Conservation (phyloP, 1,284 basidiomycete species). For the Boletus hoseneyae region DNA sequence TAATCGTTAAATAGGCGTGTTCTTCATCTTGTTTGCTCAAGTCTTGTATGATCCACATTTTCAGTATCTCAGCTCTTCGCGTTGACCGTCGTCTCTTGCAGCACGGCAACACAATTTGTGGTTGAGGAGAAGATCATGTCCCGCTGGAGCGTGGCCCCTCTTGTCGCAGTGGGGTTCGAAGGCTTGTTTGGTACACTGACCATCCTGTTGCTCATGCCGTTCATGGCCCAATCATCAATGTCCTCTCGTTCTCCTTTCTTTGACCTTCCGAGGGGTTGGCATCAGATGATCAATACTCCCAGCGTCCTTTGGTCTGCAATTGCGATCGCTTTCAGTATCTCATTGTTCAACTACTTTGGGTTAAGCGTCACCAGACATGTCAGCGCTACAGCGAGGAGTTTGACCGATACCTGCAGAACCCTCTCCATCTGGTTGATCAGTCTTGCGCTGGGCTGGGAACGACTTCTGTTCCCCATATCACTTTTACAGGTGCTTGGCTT, state of each 20-base stretch:
- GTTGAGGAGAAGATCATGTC: slow-evolving; percentile 88
- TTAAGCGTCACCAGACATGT: slow-evolving; percentile 89
- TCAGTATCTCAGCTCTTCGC: slow-evolving; percentile 11
- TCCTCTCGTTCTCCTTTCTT: slow-evolving; percentile 74
- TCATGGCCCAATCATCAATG: slow-evolving; percentile 60
- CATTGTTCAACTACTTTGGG: slow-evolving; percentile 97
- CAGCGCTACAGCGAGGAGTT: slow-evolving; percentile 83
- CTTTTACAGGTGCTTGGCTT: slow-evolving; percentile 90
- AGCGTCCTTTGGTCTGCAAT: slow-evolving; percentile 76
- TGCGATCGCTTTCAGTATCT: slow-evolving; percentile 79
- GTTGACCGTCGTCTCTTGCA: slow-evolving; percentile 33
- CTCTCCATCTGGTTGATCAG: slow-evolving; percentile 90
- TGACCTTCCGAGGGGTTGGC: slow-evolving; percentile 87
- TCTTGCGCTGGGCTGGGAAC: slow-evolving; percentile 90
- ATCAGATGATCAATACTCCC: slow-evolving; percentile 82
- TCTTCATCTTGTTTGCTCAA: slow-evolving; percentile 95
- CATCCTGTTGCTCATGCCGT: slow-evolving; percentile 70
- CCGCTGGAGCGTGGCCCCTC: slow-evolving; percentile 84
- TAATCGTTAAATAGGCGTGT: slow-evolving; percentile 55
- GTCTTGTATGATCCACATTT: slow-evolving; percentile 68
- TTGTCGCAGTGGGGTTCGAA: slow-evolving; percentile 93
- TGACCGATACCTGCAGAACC: slow-evolving; percentile 96
- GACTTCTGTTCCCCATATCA: slow-evolving; percentile 78
- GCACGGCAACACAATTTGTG: slow-evolving; percentile 89
- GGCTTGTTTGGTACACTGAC: slow-evolving; percentile 88